phyloP scores from a whole-genome alignment of 257 asterid genomes.

The Nicotiana sylvestris region DNA sequence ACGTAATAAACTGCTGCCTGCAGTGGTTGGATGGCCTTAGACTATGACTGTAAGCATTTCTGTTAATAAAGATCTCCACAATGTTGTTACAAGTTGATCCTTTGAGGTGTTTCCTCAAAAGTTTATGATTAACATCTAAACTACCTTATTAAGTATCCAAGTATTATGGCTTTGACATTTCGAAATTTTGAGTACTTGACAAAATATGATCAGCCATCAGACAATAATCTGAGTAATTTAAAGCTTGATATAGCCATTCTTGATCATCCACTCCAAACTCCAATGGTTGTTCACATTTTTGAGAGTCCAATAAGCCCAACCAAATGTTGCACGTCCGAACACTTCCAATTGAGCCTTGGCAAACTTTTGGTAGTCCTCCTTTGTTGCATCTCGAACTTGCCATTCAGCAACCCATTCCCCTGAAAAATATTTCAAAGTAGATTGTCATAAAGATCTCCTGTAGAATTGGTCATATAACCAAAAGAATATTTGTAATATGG shows the following conservation, averaged over 20 bases:
- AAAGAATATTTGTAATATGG: no score
- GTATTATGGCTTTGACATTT: not conserved
- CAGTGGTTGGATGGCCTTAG: no score
- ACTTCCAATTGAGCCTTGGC: conserved; percentile 56
- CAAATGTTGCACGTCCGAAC: conserved; percentile 51
- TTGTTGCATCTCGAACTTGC: conserved; percentile 40
- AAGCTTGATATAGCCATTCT: conserved; percentile 55
- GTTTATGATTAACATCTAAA: not conserved
- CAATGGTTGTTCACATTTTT: conserved; percentile 41
- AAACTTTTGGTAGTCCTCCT: conserved; percentile 48
- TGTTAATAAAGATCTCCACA: not conserved
- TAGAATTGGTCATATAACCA: not conserved
- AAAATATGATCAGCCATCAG: not conserved
- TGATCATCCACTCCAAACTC: conserved; percentile 65
- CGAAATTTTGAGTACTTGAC: not conserved
- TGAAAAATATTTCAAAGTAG: conserved; percentile 8
- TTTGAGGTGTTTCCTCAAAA: not conserved
- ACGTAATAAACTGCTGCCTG: no score
- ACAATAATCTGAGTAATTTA: not conserved
- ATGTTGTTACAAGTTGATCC: not conserved
- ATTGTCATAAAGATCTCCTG: not conserved
- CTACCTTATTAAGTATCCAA: not conserved
- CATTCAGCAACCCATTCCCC: conserved; percentile 90
- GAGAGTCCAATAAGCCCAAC: conserved; percentile 76
- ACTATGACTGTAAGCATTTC: not conserved